Base-by-base conservation (phyloP, 306 rosid species). In the Pachyrhizus erosus region DNA sequence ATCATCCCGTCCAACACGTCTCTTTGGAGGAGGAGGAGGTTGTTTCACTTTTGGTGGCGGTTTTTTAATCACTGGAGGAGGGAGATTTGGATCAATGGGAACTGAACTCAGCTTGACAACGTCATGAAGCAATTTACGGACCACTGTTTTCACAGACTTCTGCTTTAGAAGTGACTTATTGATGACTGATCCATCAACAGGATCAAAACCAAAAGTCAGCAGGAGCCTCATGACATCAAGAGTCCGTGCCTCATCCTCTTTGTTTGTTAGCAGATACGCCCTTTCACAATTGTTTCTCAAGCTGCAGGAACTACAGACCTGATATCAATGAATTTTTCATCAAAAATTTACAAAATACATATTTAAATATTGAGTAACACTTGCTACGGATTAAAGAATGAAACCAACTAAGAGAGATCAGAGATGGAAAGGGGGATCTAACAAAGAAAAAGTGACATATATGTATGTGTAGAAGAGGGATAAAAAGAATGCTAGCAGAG, bases 291-390 rank as follows among this genome's bases (percentile, higher is more conserved):
- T 84, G 89, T 86, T 93, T 84, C 99, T 93, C 92, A 96, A 91
- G 88, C 90, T 92, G 93, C 98, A 96, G 89, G 99, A 93, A 92
- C 98, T 96, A 85, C 99, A 96, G 79, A 96, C 99, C 99, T 96
- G 93, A 79, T 77, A 90, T 69, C 75, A 89, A 86, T 42, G 77
- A 67, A 82, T 37, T 45, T 81, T 42, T 66, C 64, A 61, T 87
- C 86, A 81, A 73, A 40, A 55, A 78, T 55, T 72, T 24, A 75
- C 76, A 81, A 39, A 78, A 60, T 18, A 55, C 10, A 64, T 17
- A 64, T 15, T 27, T 58, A 55, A 24, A 60, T 73, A 34, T 45
- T 5, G 45, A 58, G 64, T 42, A 39, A 74, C 54, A 77, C 14
- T 55, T 42, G 42, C 66, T 71, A 52, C 9, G 37, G 29, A 31